Evolutionary conservation across 257 asterid genomes (phyloP).

Genomic region (Rhazya stricta): DNA sequence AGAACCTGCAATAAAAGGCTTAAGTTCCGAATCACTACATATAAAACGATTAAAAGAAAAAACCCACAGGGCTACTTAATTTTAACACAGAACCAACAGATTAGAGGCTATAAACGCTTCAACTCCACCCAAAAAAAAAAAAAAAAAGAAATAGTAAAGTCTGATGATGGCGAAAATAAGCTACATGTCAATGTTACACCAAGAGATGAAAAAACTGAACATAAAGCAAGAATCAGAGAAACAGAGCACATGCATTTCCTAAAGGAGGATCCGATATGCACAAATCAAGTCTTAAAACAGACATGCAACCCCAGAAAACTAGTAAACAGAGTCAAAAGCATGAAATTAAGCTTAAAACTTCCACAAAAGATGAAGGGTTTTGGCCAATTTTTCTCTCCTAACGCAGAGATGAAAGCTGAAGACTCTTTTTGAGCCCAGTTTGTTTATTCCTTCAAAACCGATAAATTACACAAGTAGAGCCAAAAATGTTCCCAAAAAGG

Average conservation of each 20-base stretch:
- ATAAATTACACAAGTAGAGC: neutral
- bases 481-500: neutral
- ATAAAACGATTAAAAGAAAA: neutral
- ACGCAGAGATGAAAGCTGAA: neutral
- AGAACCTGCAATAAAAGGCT: neutral
- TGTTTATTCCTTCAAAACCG: neutral
- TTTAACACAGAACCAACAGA: neutral
- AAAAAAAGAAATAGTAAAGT: neutral
- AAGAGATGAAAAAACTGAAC: too few relatives aligned
- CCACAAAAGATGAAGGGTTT: neutral
- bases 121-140: too few relatives aligned
- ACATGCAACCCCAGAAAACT: constrained; percentile 17
- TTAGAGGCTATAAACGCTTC: neutral
- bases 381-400: neutral
- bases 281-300: neutral
- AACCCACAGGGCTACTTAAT: neutral
- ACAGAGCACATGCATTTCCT: neutral
- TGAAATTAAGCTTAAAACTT: neutral
- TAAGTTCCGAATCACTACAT: neutral
- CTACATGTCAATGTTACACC: neutral
- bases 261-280: neutral
- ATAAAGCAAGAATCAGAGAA: neutral
- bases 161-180: neutral
- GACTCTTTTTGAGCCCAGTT: neutral
- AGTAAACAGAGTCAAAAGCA: neutral